phyloP scores from a whole-genome alignment of 495 filamentous ascomycete species.

The Hypoxylon rickii region DNA sequence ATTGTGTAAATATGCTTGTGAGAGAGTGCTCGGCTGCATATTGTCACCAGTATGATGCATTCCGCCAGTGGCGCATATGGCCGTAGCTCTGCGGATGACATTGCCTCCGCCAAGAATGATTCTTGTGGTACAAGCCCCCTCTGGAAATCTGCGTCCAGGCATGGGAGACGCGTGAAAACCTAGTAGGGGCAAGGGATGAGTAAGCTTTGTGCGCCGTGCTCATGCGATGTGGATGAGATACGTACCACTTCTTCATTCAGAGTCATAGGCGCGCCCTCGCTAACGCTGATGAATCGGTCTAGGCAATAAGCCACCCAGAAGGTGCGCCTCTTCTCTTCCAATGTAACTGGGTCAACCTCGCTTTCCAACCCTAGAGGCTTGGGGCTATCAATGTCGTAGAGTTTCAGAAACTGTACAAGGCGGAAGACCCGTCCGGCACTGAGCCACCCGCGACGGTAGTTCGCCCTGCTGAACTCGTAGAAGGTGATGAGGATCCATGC shows the following conservation, averaged over 20 bases:
- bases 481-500: constrained; percentile 59
- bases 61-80: constrained; percentile 51
- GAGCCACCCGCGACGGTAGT: constrained; percentile 54
- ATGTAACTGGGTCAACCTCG: constrained; percentile 34
- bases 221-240: background rate
- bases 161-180: constrained; percentile 53
- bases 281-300: constrained; percentile 57
- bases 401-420: constrained; percentile 53
- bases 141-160: constrained; percentile 56
- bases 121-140: constrained; percentile 49
- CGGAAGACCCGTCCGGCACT: constrained; percentile 61
- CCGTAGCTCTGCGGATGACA: constrained; percentile 41
- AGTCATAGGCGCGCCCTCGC: constrained; percentile 52
- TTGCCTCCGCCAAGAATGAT: constrained; percentile 51
- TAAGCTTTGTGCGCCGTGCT: background rate
- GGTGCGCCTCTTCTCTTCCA: constrained; percentile 56
- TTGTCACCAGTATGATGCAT: constrained; percentile 52
- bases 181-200: constrained; percentile 8
- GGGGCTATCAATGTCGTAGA: constrained; percentile 55
- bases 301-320: constrained; percentile 63
- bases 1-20: constrained; percentile 46
- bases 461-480: constrained; percentile 57
- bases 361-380: constrained; percentile 22
- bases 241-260: constrained; percentile 56
- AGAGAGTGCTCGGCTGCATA: constrained; percentile 52